These are phyloP conservation scores for Exophiala sp. DNA, from an alignment of 2,329 filamentous ascomycete species.

Conservation along the genomic window DNA sequence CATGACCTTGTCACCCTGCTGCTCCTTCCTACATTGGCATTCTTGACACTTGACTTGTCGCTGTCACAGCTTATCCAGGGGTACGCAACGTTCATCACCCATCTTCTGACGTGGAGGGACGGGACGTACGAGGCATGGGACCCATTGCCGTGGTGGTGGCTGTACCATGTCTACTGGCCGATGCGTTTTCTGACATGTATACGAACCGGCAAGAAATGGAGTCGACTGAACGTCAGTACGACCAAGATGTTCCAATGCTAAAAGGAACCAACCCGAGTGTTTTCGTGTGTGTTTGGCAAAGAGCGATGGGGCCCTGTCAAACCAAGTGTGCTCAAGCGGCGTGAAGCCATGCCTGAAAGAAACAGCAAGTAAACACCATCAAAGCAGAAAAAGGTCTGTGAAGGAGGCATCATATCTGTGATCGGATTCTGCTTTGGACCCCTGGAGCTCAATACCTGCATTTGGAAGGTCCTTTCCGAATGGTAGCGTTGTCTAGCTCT, in stretches of 20 bases:
- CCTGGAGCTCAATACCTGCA: too few relatives aligned
- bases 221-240: conserved; percentile 62
- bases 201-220: conserved; percentile 51
- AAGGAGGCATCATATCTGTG: too few relatives aligned
- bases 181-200: conserved; percentile 44
- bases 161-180: conserved; percentile 52
- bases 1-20: conserved; percentile 56
- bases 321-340: too few relatives aligned
- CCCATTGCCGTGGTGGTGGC: conserved; percentile 46
- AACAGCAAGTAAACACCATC: too few relatives aligned
- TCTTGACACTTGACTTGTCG: conserved; percentile 31
- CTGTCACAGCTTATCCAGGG: conserved; percentile 1
- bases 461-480: too few relatives aligned
- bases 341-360: too few relatives aligned
- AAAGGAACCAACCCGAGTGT: too few relatives aligned
- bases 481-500: too few relatives aligned
- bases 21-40: conserved; percentile 43
- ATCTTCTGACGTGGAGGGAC: conserved; percentile 46
- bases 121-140: conserved; percentile 47
- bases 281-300: too few relatives aligned
- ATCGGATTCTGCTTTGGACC: too few relatives aligned
- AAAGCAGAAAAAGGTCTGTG: too few relatives aligned
- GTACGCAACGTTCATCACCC: conserved; percentile 35
- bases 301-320: too few relatives aligned
- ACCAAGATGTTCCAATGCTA: conserved; percentile 50